Evolutionary conservation across 2,329 filamentous ascomycete species (phyloP), one percentile per base, ranked within the genome.

Genomic region (Venturia aucupariae): DNA sequence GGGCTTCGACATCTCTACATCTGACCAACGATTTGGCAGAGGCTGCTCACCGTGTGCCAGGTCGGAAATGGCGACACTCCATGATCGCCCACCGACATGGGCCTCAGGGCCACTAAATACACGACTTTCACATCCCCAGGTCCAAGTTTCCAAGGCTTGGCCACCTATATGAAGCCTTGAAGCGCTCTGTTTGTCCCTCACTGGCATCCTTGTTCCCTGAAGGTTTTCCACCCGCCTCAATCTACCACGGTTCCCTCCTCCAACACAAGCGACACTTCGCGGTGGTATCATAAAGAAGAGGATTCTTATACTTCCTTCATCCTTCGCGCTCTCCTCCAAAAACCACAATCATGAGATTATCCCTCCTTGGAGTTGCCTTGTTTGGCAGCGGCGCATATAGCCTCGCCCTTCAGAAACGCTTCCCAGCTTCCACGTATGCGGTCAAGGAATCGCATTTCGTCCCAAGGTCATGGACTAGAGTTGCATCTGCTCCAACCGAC

Each of bases 391-490:
- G 30, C 30, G 30, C 51, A 8, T 22, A 35, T 19, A 32, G 51
- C 22, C 51, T 57, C 51, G 30, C 27, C 30, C 10, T 57, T n/a
- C 51, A 57, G 11, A 57, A 57, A 19, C 51, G 51, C 51, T 57
- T 57, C 27, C 51, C 51, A 11, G 51, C 51, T 24, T 57, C 51
- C 7, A 57, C 75, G 0, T 84, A 83, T 69, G 72, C 73, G 7
- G 75, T 86, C 67, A 86, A 86, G 73, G 83, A 86, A 66, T 76
- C 75, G 19, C 82, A 86, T 70, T 68, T 73, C 67, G 79, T 82
- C 13, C 83, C 84, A 7, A 72, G 73, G 38, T 74, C 74, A 63
- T 86, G 83, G 84, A 76, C 72, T 10, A 76, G 75, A 65, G 70
- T 80, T 59, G 77, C 76, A 46, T 73, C 77, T 39, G 80, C 83